Evolutionary conservation across 2,329 filamentous ascomycete genomes (phyloP), one percentile per base, ranked within the genome.

Genomic region (Apiospora pterosperma): DNA sequence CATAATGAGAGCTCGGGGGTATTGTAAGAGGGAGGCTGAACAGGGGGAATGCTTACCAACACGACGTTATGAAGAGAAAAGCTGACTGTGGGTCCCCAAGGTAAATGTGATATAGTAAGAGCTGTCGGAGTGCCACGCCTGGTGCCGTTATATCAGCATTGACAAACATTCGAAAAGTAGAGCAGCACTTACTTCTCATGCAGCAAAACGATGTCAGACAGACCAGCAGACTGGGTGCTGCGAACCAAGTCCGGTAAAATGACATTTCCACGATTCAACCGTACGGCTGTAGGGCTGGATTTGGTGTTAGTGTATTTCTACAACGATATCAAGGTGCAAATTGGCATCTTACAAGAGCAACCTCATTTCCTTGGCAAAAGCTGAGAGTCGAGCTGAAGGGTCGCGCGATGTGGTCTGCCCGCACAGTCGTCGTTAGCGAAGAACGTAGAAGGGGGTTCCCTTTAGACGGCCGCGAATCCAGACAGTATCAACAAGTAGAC

Each of bases 61-160:
- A 97, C 90, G 4, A 98, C 95, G 69, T 99, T 98, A 77, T 97
- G 92, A 21, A 97, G 82, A 5, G 90, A 93, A 78, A 97, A 97
- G 11, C 91, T 93, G 36, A 90, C 90, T 5, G 92, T 90, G n/a
- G 92, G 88, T 0, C 92, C 91, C 70, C 93, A 91, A 12, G 92
- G 89, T 68, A 94, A 86, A 77, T 96, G 89, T n/a, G 87, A 88
- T 68, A 93, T 79, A 4, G 90, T 92, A 70, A 99, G 81, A 1
- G 93, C 94, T 0, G 94, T 97, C 0, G 96, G 96, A 1, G 91
- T 95, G 72, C 95, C 94, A 75, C 96, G 88, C 77, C 97, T 36
- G 19, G 8, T 59, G 31, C 12, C 23, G 4, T 28, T 14, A 48
- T 48, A 23, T 48, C 12, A 48, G 42, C 23, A 48, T 48, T 48